Evolutionary conservation across 371 early-diverging fungal species (phyloP).

Genomic region (Synchytrium microbalum): DNA sequence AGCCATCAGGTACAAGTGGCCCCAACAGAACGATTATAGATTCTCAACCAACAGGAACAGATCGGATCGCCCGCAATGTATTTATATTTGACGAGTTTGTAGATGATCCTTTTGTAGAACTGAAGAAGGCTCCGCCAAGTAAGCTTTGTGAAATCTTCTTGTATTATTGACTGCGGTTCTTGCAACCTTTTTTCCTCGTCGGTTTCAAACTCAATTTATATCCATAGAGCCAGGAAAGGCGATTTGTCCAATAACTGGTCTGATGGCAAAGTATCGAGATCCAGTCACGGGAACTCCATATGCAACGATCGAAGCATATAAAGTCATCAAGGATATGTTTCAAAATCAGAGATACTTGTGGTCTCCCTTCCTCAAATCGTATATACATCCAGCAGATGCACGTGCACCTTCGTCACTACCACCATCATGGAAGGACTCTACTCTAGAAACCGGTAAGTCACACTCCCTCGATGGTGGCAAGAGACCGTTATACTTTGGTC

Average conservation of each 20-base stretch:
- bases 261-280: slow-evolving; percentile 57
- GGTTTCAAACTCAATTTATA: no score
- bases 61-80: background rate
- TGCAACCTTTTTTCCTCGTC: no score
- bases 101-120: background rate
- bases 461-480: background rate
- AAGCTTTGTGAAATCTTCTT: background rate
- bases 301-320: slow-evolving; percentile 52
- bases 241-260: slow-evolving; percentile 57
- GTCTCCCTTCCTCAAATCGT: slow-evolving; percentile 27
- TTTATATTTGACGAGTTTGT: background rate
- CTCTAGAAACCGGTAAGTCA: slow-evolving; percentile 7
- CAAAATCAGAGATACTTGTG: slow-evolving; percentile 34
- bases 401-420: slow-evolving; percentile 7
- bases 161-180: no score
- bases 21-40: background rate
- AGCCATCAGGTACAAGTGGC: no score
- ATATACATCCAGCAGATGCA: slow-evolving; percentile 15
- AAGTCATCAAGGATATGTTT: slow-evolving; percentile 32
- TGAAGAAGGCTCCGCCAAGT: background rate
- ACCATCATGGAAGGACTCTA: slow-evolving; percentile 7
- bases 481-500: background rate
- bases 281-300: slow-evolving; percentile 55
- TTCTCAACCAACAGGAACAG: background rate
- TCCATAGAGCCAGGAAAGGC: slow-evolving; percentile 29